These are phyloP conservation scores for Eucalyptus curtisii DNA, from an alignment of 345 rosid species.

Conservation along the genomic window DNA sequence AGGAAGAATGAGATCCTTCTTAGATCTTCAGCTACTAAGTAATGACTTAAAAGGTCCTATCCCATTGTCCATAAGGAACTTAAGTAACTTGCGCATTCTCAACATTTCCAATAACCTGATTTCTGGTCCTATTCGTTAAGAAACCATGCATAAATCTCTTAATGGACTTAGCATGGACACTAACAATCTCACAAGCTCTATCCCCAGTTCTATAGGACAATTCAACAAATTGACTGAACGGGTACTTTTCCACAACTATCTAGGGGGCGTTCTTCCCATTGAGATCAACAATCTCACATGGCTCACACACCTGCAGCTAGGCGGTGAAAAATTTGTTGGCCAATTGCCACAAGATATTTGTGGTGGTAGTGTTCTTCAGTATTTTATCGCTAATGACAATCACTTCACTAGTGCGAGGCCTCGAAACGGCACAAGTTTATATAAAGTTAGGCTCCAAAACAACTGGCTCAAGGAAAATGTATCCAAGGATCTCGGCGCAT, in stretches of 20 bases:
- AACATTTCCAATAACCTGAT: too few species aligned
- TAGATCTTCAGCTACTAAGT: too few species aligned
- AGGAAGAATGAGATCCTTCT: background rate
- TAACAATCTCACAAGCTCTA: too few species aligned
- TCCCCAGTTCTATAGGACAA: too few species aligned
- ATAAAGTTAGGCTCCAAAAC: background rate
- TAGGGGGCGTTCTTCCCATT: background rate
- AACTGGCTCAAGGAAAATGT: background rate
- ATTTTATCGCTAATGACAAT: background rate
- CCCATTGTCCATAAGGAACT: background rate
- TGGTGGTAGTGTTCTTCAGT: background rate
- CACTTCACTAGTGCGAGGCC: background rate
- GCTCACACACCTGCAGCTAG: background rate
- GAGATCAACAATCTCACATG: background rate
- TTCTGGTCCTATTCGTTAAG: too few species aligned
- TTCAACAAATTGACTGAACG: too few species aligned
- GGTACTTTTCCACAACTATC: too few species aligned
- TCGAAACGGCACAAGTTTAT: background rate
- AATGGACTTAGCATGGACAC: too few species aligned
- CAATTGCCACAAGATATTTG: background rate
- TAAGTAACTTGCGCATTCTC: background rate
- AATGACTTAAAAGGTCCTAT: too few species aligned
- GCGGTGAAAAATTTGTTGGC: background rate
- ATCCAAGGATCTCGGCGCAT: background rate
- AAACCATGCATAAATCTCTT: too few species aligned